Evolutionary conservation across 345 rosid genomes (phyloP), one percentile per base, ranked within the genome.

Genomic region (Dipteronia sinensis): DNA sequence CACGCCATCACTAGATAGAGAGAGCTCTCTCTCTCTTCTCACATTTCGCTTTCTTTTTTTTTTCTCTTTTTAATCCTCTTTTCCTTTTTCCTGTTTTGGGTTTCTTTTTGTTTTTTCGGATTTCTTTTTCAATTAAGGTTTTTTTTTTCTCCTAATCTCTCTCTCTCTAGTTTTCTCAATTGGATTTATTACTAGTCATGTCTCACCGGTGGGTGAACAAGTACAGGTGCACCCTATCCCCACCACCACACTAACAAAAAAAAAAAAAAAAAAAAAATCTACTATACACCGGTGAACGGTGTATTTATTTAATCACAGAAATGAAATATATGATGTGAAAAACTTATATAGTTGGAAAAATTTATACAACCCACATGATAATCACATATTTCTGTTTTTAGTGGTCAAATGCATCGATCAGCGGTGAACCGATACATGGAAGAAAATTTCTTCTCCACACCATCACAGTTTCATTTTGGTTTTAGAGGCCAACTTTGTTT

Each of bases 31-130:
- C 71, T 85, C 67, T 69, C 66, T 53, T 67, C 79, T 87, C 86
- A 80, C 85, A 82, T 83, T 79, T 90, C 88, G 80, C 89, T 86
- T 81, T 88, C 85, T 76, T 78, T 42, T 76, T 81, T 78, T 51
- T 55, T 67, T 71, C 69, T 62, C 65, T 70, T 65, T 58, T 65
- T 69, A 72, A 51, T 31, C 22, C 7, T 13, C 72, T 84, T 76
- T 73, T 76, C 66, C 81, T 82, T 79, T 88, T 82, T 69, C 76
- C 79, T 86, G 83, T 84, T 87, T 38, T 58, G 6, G 23, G 73
- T 29, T 82, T 84, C 83, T 82, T 86, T 90, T 85, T 88, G 84
- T 86, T 83, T 88, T 56, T 80, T 74, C 42, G 51, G 81, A 61
- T 73, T 55, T 74, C 64, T 76, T 74, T 51, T 46, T 31, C 65